phyloP scores from a whole-genome alignment of 169 alveolate species.

The Plasmodium gonderi region DNA sequence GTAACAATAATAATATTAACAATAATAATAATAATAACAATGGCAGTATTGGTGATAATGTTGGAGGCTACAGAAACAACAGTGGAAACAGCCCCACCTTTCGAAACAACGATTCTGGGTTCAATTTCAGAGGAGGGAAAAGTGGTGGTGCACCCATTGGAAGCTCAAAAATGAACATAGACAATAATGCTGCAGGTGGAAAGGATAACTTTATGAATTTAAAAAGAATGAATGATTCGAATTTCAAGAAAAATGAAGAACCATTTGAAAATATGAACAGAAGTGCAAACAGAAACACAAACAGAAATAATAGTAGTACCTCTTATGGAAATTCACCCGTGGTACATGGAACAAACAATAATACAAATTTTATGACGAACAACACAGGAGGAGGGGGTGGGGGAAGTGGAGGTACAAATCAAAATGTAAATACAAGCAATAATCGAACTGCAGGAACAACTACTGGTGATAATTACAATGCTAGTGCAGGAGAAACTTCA shows the following conservation, averaged over 20 bases:
- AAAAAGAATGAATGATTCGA: background rate
- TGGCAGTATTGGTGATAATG: background rate
- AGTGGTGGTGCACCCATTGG: background rate
- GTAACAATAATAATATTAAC: background rate
- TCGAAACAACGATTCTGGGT: background rate
- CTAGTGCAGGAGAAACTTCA: background rate
- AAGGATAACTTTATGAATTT: background rate
- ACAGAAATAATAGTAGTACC: background rate
- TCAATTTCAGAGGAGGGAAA: background rate
- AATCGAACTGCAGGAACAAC: background rate
- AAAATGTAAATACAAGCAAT: background rate
- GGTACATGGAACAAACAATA: background rate
- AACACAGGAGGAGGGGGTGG: no score
- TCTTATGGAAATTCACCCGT: background rate
- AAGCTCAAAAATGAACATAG: background rate
- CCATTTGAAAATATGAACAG: slow-evolving; percentile 32
- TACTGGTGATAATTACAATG: background rate
- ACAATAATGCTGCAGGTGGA: slow-evolving; percentile 7
- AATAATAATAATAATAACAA: slow-evolving; percentile 1
- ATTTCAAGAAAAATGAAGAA: slow-evolving; percentile 17
- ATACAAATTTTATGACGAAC: no score
- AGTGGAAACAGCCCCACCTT: background rate
- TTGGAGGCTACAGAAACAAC: background rate
- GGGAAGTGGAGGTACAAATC: no score
- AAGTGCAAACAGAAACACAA: background rate